Base-by-base conservation (phyloP, 1,284 basidiomycete species). In the Agroathelia rolfsii region DNA sequence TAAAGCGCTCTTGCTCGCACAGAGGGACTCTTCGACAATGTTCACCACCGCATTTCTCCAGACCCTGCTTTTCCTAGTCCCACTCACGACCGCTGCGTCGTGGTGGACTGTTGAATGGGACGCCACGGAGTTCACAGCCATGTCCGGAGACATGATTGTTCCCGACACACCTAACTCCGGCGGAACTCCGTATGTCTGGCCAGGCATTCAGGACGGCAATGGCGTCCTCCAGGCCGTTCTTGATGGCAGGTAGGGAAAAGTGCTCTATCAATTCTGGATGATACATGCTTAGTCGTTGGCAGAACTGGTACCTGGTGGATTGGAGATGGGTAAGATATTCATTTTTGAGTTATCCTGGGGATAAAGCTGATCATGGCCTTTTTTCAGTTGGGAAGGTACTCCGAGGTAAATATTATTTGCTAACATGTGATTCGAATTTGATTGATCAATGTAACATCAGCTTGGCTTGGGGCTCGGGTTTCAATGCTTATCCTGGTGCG, bases 91-190 rank as follows among this genome's bases (percentile, higher is more conserved):
- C n/a, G 50, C 45, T 9, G 43, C 42, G 5, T 38, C 49, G 28
- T 53, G 52, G 50, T 52, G 51, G 34, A 51, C 52, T 6, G 51
- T 52, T 12, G 52, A 53, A 43, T 55, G 51, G 52, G 48, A 53
- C 38, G 52, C 47, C 13, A 42, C 41, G 16, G 38, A 46, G 30
- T 53, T 55, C 35, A 52, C 51, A 9, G 43, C 51, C n/a, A 44
- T 53, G 42, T 51, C 48, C 3, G 50, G 52, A 3, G 48, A 49
- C 32, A 46, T 53, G 46, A 40, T 49, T 9, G 44, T 53, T 24
- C 50, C 49, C 3, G 40, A 43, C 11, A 30, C 48, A 9, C 49
- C 48, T 29, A 37, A 42, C 9, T 29, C 48, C 22, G 48, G 47
- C 14, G 41, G 39, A 17, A 39, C 36, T 10, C 48, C 52, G 2